phyloP scores from a whole-genome alignment of 305 asterid species.

The Withania somnifera region DNA sequence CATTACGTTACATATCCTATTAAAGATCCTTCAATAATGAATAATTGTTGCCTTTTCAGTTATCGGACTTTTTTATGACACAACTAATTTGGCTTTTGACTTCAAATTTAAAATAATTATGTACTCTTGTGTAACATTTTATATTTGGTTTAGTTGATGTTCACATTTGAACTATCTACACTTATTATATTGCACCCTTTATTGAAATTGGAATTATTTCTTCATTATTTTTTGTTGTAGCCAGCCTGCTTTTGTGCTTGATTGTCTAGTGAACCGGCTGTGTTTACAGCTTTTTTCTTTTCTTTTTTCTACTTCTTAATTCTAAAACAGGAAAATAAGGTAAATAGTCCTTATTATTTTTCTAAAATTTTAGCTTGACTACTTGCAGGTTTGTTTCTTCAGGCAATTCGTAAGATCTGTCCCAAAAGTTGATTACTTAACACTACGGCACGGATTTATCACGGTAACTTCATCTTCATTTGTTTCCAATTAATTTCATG shows the following conservation, averaged over 20 bases:
- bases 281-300: too few relatives aligned
- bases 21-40: neutral
- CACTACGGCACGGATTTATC: constrained; percentile 12
- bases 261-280: too few relatives aligned
- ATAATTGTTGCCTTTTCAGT: neutral
- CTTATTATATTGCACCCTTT: too few relatives aligned
- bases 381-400: constrained; percentile 15
- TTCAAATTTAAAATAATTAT: neutral
- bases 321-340: neutral
- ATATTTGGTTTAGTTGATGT: neutral
- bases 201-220: neutral
- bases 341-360: neutral
- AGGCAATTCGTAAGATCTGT: constrained; percentile 13
- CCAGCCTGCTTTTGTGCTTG: too few relatives aligned
- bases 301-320: too few relatives aligned
- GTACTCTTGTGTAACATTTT: neutral
- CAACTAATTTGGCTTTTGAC: neutral
- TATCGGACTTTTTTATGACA: neutral
- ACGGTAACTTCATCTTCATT: constrained; percentile 5
- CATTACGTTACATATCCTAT: neutral
- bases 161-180: too few relatives aligned
- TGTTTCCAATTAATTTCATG: neutral
- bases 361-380: neutral
- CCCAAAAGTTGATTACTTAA: constrained; percentile 14
- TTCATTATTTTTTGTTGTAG: neutral